Percentiles rank a stretch among this genome's conserved stretches.
Conservation (phyloP, 805 yeast genomes). For the Ogataea neopini region DNA sequence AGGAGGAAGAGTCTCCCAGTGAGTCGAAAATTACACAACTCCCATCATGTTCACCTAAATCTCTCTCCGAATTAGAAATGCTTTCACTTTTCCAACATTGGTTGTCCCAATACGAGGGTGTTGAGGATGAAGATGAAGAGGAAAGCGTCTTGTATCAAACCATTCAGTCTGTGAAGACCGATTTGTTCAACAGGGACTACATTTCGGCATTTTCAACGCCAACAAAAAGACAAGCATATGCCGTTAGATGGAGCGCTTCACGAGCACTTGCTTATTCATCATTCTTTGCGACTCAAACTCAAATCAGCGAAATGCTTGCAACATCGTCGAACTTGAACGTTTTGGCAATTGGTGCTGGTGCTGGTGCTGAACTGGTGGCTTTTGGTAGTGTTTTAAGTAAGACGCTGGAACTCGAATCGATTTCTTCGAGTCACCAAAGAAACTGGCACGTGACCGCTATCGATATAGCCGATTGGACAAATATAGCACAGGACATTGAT, state of each 20-base stretch:
- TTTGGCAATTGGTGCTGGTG: constrained; percentile 85
- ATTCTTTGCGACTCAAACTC: constrained; percentile 54
- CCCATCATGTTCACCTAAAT: constrained; percentile 8
- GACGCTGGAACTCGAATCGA: constrained; percentile 17
- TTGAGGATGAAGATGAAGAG: constrained; percentile 25
- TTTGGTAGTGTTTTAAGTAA: constrained; percentile 57
- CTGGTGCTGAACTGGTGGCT: constrained; percentile 77
- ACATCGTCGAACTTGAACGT: constrained; percentile 35
- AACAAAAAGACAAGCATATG: constrained; percentile 71
- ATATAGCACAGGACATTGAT: constrained; percentile 48
- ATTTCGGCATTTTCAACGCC: constrained; percentile 64
- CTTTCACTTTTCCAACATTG: constrained; percentile 33
- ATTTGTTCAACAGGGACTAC: constrained; percentile 71
- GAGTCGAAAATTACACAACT: constrained; percentile 7
- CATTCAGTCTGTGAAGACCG: constrained; percentile 70
- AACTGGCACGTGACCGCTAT: constrained; percentile 50
- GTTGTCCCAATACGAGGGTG: constrained; percentile 29
- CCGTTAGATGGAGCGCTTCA: constrained; percentile 84
- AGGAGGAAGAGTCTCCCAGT: constrained; percentile 3
- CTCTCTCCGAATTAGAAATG: constrained; percentile 39
- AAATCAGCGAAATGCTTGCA: constrained; percentile 41
- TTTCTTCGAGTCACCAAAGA: constrained; percentile 6
- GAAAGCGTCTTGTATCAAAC: constrained; percentile 36
- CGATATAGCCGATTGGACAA: constrained; percentile 80
- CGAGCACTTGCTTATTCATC: constrained; percentile 75